Base-by-base conservation (phyloP, 768 basidiomycete species). In the Pluteus cervinus region DNA sequence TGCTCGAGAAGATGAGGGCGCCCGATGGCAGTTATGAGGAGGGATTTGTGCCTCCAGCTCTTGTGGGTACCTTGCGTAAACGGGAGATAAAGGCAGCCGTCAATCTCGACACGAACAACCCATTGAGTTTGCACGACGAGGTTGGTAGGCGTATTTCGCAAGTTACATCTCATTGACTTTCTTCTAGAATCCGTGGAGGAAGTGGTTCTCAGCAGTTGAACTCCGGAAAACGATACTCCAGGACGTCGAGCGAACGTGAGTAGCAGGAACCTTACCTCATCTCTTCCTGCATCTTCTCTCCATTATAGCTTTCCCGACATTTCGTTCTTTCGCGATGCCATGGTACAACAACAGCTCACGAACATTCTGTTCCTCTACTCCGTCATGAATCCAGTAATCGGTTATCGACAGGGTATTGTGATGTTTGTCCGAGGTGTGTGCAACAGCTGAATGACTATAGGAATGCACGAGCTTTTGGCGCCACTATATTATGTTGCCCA, bases 381-480 rank as follows among this genome's bases (percentile, higher is more conserved):
- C 10, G 69, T 76, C 26, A 74, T 78, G 53, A 79, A 93, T 54
- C 79, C 87, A 1, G 70, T 81, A 26, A 76, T 94, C 15, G 91
- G 92, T 15, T 99, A 99, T 55, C 77, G 96, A 21, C 96, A 99
- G 69, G 75, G 73, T 72, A 32, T 30, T 6, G 36, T 33, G 4
- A 8, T 8, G 12, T n/a, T n/a, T n/a, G n/a, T n/a, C n/a, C n/a
- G n/a, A n/a, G n/a, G n/a, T n/a, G 24, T 10, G n/a, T 15, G 33
- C 14, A 23, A 36, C 14, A 12, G 11, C 32, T 29, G 26, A 33
- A 33, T 32, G 28, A 33, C 37, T 42, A 20, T 30, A 75, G 94
- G 96, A 37, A 98, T 99, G 96, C 96, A 99, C 52, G 96, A 99
- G 54, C 63, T 98, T 7, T 73, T 97, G 15, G 96, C 93, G 3